phyloP scores from a whole-genome alignment of 495 filamentous ascomycete genomes.

The Penicillium diatomitis region DNA sequence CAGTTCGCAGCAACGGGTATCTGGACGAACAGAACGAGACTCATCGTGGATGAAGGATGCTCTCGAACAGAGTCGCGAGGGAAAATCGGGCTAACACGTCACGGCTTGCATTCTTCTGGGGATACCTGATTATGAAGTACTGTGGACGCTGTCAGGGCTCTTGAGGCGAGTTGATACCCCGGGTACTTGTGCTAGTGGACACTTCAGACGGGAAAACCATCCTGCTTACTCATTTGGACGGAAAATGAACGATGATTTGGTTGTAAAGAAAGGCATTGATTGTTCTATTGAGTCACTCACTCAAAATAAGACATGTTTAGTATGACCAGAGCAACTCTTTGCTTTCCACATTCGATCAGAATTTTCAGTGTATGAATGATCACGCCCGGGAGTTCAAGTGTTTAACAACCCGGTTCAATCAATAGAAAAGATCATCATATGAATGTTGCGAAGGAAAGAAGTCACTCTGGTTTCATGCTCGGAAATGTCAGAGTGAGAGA shows the following conservation, averaged over 20 bases:
- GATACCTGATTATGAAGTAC: not conserved
- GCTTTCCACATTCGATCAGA: conserved; percentile 28
- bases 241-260: not conserved
- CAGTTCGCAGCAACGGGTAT: conserved; percentile 3
- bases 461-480: not conserved
- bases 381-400: conserved; percentile 28
- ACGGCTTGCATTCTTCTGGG: not conserved
- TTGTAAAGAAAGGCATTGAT: not conserved
- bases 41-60: conserved; percentile 30
- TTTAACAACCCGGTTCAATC: conserved; percentile 28
- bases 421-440: conserved; percentile 33
- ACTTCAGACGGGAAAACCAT: no score
- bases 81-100: not conserved
- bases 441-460: conserved; percentile 4
- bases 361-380: conserved; percentile 43
- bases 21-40: conserved; percentile 9
- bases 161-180: not conserved
- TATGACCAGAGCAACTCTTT: not conserved
- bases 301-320: no score
- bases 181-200: no score
- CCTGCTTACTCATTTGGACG: no score
- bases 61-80: conserved; percentile 23
- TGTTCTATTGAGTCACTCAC: no score
- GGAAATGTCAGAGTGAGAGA: no score
- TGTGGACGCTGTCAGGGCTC: not conserved